These are phyloP conservation scores for Melampsora americana DNA, from an alignment of 1,284 basidiomycete genomes.

Conservation along the genomic window DNA sequence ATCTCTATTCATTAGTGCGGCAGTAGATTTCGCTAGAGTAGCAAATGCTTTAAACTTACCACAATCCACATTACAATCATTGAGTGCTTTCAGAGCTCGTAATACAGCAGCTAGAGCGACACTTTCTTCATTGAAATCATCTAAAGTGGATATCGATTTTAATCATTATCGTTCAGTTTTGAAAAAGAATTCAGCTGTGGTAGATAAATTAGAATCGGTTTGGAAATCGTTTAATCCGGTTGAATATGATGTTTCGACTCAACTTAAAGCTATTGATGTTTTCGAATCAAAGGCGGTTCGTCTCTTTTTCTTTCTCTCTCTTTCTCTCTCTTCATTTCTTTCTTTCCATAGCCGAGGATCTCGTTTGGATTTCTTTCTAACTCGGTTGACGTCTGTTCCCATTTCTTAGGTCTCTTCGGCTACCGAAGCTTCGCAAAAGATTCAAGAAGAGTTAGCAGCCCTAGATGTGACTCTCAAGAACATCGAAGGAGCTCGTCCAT, in stretches of 20 bases:
- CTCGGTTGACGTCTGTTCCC: neutral
- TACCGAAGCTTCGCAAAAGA: constrained; percentile 83
- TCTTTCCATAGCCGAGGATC: neutral
- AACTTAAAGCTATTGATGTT: constrained; percentile 92
- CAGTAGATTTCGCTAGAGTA: constrained; percentile 50
- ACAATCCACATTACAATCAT: constrained; percentile 58
- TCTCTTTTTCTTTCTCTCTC: neutral
- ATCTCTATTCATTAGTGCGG: neutral
- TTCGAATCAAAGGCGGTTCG: constrained; percentile 95
- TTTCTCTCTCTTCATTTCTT: no score
- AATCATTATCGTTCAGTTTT: constrained; percentile 83
- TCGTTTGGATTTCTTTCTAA: neutral
- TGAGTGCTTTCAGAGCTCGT: constrained; percentile 95
- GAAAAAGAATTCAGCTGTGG: constrained; percentile 81
- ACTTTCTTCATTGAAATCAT: constrained; percentile 64
- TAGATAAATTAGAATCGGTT: constrained; percentile 88
- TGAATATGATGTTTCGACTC: constrained; percentile 86
- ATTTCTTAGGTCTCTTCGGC: constrained; percentile 74
- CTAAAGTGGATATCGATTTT: constrained; percentile 64
- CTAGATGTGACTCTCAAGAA: constrained; percentile 92
- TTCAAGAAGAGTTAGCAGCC: constrained; percentile 85
- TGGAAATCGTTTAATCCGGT: constrained; percentile 88
- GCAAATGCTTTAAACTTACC: constrained; percentile 52
- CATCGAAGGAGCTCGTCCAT: constrained; percentile 95
- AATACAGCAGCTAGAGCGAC: constrained; percentile 71